Base-by-base conservation (phyloP, 2,329 filamentous ascomycete species). In the Niveomyces coronatus region DNA sequence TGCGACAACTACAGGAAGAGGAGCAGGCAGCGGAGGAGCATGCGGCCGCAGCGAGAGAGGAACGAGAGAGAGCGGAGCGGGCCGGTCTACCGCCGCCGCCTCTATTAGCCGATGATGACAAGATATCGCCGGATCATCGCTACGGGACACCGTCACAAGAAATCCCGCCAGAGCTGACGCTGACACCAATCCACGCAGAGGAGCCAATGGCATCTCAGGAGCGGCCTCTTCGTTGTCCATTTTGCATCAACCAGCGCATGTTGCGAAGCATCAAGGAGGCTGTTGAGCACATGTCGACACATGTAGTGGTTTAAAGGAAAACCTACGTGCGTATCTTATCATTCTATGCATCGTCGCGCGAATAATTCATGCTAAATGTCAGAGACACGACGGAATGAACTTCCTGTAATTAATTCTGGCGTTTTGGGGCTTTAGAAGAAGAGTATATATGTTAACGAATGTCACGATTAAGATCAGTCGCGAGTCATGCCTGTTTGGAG, bases 161-260 rank as follows among this genome's bases (percentile, higher is more conserved):
- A 5, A 44, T 62, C 28, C 44, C 46, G 3, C 48, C 52, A 4
- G 66, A 72, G 24, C 58, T 76, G 23, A 71, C 64, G 4, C 58
- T 76, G 28, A 75, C 71, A 3, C 71, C 72, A 2, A 74, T 75
- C 33, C 64, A 70, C 19, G 65, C 68, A 13, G 65, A 65, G 13
- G 63, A 57, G 4, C 65, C 68, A 7, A 51, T 70, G 19, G 60
- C 66, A 4, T 54, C 56, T 5, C 58, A 61, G 22, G 68, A 76
- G 24, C 55, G 64, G 15, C 70, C 73, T 2, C 52, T 75, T 19
- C 63, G 73, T 14, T 78, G 74, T 45, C 74, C 74, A 1, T 78
- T 75, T 46, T 78, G 74, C 44, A 65, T 78, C 24, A 78, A 77
- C 46, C 69, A 74, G 47, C 64, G 74, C 5, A 74, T 77, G 71